Base-by-base conservation (phyloP, 345 rosid genomes). In the Corymbia maculata region DNA sequence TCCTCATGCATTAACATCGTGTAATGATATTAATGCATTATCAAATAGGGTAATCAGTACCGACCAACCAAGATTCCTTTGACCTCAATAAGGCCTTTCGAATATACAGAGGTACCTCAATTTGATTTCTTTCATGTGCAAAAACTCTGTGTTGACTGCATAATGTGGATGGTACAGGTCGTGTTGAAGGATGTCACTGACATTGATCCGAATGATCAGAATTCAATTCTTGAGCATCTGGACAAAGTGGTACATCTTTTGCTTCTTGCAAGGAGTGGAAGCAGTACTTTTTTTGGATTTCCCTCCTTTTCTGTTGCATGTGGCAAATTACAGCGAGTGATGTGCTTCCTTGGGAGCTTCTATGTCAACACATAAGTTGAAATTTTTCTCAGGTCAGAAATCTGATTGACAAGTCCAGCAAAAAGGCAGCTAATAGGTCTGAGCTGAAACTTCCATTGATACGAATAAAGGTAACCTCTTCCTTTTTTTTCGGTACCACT, bases 11-110 rank as follows among this genome's bases (percentile, higher is more conserved):
- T 17, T 50, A 51, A 32, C 22, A 52, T 3, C 1, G 4, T 51
- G 59, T 85, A n/a, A 30, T 92, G 44, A 61, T 88, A n/a, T 36
- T 90, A 88, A 61, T 89, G 79, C 88, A 49, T 89, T 85, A 7
- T 53, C 44, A 89, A 28, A 17, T 88, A 97, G 99, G 99, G 97
- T 89, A 98, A 96, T 94, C 99, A 97, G 80, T 98, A 98, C 87
- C 99, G 99, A 89, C 99, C 99, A 88, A 94, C 97, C 61, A 98
- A 97, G 95, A 95, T 97, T 92, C 99, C 99, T 91, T 91, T 98
- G 95, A 95, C 94, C 87, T 96, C 99, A 84, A 98, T 98, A 91
- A 92, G 99, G 92, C 99, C 99, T 79, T 98, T 98, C 42, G 99
- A 95, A 89, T 98, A 97, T 91, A 89, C 94, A 55, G 99, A 98